phyloP scores from a whole-genome alignment of 768 basidiomycete species.

The Phaffia australis region DNA sequence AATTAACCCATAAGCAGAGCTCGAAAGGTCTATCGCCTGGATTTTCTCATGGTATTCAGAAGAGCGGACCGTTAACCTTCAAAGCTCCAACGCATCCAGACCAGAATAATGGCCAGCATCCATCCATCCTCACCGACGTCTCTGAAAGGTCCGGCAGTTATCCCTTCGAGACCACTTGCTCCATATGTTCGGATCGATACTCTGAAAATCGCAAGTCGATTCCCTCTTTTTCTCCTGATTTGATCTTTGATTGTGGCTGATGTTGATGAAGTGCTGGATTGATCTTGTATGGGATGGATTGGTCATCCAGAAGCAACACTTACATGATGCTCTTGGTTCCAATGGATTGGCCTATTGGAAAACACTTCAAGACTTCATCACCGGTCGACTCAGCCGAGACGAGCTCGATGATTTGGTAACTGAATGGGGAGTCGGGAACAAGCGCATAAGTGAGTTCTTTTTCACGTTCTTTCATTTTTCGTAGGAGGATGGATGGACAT shows the following conservation, averaged over 20 bases:
- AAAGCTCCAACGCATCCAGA: no score
- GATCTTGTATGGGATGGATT: neutral
- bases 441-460: constrained; percentile 17
- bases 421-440: constrained; percentile 7
- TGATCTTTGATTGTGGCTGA: neutral
- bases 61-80: no score
- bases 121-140: constrained; percentile 1
- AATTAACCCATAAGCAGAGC: no score
- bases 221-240: neutral
- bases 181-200: constrained; percentile 22
- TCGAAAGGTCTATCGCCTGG: no score
- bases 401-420: constrained; percentile 23
- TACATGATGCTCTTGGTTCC: constrained; percentile 21
- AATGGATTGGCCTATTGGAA: constrained; percentile 25
- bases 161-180: neutral
- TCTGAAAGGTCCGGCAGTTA: neutral
- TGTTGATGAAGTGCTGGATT: neutral
- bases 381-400: constrained; percentile 21
- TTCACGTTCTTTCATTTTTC: neutral
- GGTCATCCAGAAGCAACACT: constrained; percentile 22
- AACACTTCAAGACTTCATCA: constrained; percentile 14
- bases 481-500: constrained; percentile 6
- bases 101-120: no score
- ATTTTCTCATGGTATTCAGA: no score
- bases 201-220: constrained; percentile 16